Evolutionary conservation across 345 rosid species (phyloP), one percentile per base, ranked within the genome.

Genomic region (Euclidium syriacum): DNA sequence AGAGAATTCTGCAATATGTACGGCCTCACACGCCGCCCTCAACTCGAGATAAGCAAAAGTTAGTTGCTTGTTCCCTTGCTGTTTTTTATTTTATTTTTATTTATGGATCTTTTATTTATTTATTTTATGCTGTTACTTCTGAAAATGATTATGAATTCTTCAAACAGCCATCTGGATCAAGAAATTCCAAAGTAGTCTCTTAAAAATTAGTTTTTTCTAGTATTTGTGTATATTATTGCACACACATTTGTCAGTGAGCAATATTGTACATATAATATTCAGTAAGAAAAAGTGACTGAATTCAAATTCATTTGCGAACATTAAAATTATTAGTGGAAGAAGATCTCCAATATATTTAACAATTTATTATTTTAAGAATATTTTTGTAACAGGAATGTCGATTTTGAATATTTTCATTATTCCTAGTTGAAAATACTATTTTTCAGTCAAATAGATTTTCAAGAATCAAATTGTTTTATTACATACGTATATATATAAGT

Each of bases 21-120:
- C 70, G 62, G 54, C 29, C 19, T 22, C 26, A 53, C 27, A 53
- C 42, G 43, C 35, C 19, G 42, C 19, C 38, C 3, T 34, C 54
- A 65, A 43, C 44, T 65, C 54, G 20, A 53, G 15, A 14, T 64
- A 52, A 15, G 8, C 62, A 32, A 52, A 52, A 52, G 44, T 14
- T 65, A 52, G 42, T 53, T 64, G 29, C 11, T 29, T 53, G 43
- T 52, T 64, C 57, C 17, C 17, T 36, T 18, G 11, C 4, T 42
- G 14, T 17, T 49, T 17, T 44, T 59, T 18, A 12, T 25, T 14
- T 33, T 8, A 26, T 48, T 9, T 27, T 51, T 27, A 5, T 64
- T 51, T 10, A n/a, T n/a, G n/a, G n/a, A n/a, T n/a, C n/a, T n/a
- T n/a, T n/a, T n/a, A 36, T n/a, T 36, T 9, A 36, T 36, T 36